These are phyloP conservation scores for Xerophyta viscosa DNA, from an alignment of 106 monocot species.

Conservation along the genomic window DNA sequence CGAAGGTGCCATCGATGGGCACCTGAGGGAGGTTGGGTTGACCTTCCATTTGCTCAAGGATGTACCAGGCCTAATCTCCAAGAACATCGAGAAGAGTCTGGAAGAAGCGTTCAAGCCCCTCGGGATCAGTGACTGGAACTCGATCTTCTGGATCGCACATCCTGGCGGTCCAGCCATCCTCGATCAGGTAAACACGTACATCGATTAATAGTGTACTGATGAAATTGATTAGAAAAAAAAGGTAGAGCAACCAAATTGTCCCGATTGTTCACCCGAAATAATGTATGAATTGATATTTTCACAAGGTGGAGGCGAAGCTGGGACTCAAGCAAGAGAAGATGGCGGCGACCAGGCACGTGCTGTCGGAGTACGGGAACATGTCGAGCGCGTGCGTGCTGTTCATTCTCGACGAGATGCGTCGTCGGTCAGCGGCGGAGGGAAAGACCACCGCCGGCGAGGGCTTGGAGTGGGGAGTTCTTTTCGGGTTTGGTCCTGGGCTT, in stretches of 20 bases:
- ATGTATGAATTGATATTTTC: too few species aligned
- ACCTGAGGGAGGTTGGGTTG: constrained; percentile 47
- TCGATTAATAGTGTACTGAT: too few species aligned
- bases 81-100: constrained; percentile 75
- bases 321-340: constrained; percentile 25
- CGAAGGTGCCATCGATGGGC: constrained; percentile 66
- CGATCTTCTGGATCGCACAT: constrained; percentile 34
- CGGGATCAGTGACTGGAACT: constrained; percentile 45
- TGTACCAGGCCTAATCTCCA: constrained; percentile 59
- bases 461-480: constrained; percentile 5
- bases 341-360: constrained; percentile 32
- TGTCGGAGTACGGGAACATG: constrained; percentile 50
- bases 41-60: constrained; percentile 65
- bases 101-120: constrained; percentile 37
- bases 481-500: constrained; percentile 4
- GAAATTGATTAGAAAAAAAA: too few species aligned
- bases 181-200: too few species aligned
- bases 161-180: constrained; percentile 42
- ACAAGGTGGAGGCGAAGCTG: constrained; percentile 40
- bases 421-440: constrained; percentile 9
- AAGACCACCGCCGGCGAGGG: constrained; percentile 6
- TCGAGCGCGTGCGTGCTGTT: constrained; percentile 47
- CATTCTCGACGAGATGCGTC: constrained; percentile 51
- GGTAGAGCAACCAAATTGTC: too few species aligned
- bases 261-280: too few species aligned